Evolutionary conservation across 805 yeast species (phyloP).

Genomic region (Zygosaccharomyces siamensis): DNA sequence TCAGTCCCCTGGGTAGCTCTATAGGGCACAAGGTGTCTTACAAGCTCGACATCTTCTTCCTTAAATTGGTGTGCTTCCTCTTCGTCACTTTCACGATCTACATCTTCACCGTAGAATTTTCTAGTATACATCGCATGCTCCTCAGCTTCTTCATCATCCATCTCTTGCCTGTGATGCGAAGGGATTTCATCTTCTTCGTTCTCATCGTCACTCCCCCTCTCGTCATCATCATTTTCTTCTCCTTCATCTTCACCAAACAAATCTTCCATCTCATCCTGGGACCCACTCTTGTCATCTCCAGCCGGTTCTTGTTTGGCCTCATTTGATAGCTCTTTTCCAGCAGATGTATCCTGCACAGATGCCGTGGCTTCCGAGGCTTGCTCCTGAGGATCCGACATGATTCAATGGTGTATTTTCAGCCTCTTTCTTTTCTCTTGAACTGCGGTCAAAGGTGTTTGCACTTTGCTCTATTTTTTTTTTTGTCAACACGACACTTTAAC

Average conservation of each 20-base stretch:
- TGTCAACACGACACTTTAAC: background rate
- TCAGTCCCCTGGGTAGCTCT: slow-evolving; percentile 37
- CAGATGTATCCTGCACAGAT: background rate
- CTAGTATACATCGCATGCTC: slow-evolving; percentile 34
- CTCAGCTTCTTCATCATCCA: slow-evolving; percentile 37
- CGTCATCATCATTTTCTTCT: slow-evolving; percentile 24
- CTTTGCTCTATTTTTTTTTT: background rate
- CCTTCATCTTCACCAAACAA: slow-evolving; percentile 41
- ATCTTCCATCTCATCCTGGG: slow-evolving; percentile 38
- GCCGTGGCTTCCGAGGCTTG: background rate
- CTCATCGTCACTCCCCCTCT: slow-evolving; percentile 26
- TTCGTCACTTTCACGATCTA: slow-evolving; percentile 24
- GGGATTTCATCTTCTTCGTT: slow-evolving; percentile 12
- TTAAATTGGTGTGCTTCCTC: slow-evolving; percentile 37
- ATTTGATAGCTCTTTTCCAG: background rate
- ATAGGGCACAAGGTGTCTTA: slow-evolving; percentile 45
- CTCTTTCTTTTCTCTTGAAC: background rate
- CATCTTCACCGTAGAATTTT: slow-evolving; percentile 35
- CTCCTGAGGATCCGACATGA: slow-evolving; percentile 4
- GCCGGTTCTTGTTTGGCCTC: background rate
- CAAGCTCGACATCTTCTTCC: slow-evolving; percentile 36
- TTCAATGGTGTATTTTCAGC: background rate
- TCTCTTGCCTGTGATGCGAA: slow-evolving; percentile 22
- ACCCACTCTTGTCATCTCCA: slow-evolving; percentile 16
- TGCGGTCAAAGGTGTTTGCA: background rate